A percentile compares a stretch with the other conserved stretches of the same genome.
Conservation (phyloP, 1,284 basidiomycete genomes). For the Pyrrhoderma noxium region DNA sequence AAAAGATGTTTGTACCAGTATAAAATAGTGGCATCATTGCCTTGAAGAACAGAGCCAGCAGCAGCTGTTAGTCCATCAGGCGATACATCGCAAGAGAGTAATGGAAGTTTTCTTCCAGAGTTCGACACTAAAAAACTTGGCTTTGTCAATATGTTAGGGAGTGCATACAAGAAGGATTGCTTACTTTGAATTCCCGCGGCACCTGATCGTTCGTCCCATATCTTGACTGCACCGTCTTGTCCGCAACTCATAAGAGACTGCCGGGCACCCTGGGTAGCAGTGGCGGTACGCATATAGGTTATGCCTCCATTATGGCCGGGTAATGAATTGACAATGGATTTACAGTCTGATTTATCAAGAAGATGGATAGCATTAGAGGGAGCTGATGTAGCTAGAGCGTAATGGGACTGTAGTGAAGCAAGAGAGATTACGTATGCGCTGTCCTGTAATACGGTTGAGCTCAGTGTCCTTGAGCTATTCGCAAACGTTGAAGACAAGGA, state of each 20-base stretch:
- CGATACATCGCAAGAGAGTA: constrained; percentile 66
- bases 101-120: constrained; percentile 35
- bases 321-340: constrained; percentile 34
- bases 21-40: constrained; percentile 61
- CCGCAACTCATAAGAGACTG: constrained; percentile 51
- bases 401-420: constrained; percentile 37
- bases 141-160: constrained; percentile 33
- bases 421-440: constrained; percentile 53
- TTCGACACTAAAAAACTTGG: constrained; percentile 41
- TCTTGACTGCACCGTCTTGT: constrained; percentile 53
- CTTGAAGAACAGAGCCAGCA: constrained; percentile 62
- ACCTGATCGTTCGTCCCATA: constrained; percentile 62
- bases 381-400: constrained; percentile 50
- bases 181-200: constrained; percentile 50
- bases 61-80: constrained; percentile 57
- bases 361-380: constrained; percentile 54
- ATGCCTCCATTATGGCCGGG: constrained; percentile 48
- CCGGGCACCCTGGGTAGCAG: constrained; percentile 27
- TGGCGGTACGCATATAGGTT: constrained; percentile 40
- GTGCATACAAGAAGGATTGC: constrained; percentile 25
- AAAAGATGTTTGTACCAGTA: constrained; percentile 50
- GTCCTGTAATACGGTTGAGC: constrained; percentile 32
- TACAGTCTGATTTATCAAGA: constrained; percentile 50
- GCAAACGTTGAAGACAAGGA: constrained; percentile 12
- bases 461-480: constrained; percentile 8